Evolutionary conservation across 352 stramenopile genomes (phyloP).

Genomic region (Phytophthora capsici): DNA sequence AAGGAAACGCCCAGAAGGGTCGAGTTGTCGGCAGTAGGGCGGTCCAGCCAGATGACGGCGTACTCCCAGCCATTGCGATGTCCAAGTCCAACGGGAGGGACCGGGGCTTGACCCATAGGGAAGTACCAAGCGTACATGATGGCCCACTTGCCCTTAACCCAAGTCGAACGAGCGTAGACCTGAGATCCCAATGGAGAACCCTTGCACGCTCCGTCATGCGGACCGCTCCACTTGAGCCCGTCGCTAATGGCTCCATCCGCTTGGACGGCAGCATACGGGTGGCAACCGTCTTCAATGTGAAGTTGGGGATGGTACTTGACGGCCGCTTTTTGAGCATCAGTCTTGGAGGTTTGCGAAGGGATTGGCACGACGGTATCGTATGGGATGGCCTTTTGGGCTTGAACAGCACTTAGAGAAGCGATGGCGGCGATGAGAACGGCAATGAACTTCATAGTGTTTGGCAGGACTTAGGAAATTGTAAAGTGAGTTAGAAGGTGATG

Average conservation of each 20-base stretch:
- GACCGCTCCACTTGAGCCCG: conserved; percentile 39
- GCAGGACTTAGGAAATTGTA: conserved; percentile 2
- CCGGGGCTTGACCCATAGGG: conserved; percentile 36
- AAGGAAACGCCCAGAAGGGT: conserved; percentile 23
- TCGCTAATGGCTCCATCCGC: conserved; percentile 29
- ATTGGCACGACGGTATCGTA: conserved; percentile 9
- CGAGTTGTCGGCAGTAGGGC: conserved; percentile 13
- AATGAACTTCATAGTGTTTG: conserved; percentile 16
- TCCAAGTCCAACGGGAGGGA: conserved; percentile 8
- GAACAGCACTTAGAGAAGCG: not conserved
- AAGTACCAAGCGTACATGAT: conserved; percentile 47
- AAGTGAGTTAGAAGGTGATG: not conserved
- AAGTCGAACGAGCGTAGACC: conserved; percentile 29
- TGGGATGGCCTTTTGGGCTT: not conserved
- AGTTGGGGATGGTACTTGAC: conserved; percentile 25
- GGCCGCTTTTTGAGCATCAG: conserved; percentile 10
- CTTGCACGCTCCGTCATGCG: conserved; percentile 18
- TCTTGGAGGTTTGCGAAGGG: not conserved
- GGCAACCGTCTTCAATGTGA: conserved; percentile 18
- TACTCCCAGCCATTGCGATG: conserved; percentile 55
- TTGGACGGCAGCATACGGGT: conserved; percentile 40
- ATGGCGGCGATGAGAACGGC: conserved; percentile 13
- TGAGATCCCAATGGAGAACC: conserved; percentile 23
- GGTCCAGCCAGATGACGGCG: conserved; percentile 46
- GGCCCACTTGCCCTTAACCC: conserved; percentile 16